Base-by-base conservation (phyloP, 2,329 filamentous ascomycete species). In the Zasmidium angulare region DNA sequence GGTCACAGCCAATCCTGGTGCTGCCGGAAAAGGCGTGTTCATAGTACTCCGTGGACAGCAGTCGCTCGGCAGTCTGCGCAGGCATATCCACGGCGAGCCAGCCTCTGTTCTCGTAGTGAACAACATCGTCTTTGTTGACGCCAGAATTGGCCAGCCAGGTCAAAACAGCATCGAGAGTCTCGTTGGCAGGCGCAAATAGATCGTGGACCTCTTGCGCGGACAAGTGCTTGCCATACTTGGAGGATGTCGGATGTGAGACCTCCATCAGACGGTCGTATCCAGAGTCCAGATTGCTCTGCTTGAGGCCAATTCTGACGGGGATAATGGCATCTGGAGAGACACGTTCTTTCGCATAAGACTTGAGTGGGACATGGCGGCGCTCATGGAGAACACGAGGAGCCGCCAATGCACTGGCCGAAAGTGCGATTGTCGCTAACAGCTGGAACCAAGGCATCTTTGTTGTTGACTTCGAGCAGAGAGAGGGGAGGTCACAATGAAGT, bases 81-180 rank as follows among this genome's bases (percentile, higher is more conserved):
- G 72, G 62, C 0, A 73, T 68, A 47, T 78, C 71, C 46, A 78
- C 74, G 12, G 74, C 72, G 2, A 79, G 67, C 76, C 77, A 79
- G 48, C 74, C 55, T 59, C 60, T 72, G 63, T 48, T 69, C 46
- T 53, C 64, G 58, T 69, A 74, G 46, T 73, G 69, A 3, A 68
- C 65, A 56, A 76, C 71, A 14, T 62, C 56, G 36, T 66, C 52
- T 1, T 61, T 54, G 2, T 62, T 52, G 46, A 75, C 69, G 9
- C 73, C 71, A 11, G 70, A 64, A 23, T 59, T 59, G 0, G 67
- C 23, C 0, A 80, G 69, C 77, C 77, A 80, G 23, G 69, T 62
- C 46, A 70, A 72, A 21, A 79, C 72, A 6, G 68, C 65, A 3
- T 71, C 60, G 10, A 77, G 61, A 19, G 69, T 71, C 6, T 67